Percentiles rank a stretch among this genome's conserved stretches.
These are phyloP conservation scores for Ogataea chonburiensis DNA, from an alignment of 805 yeast species.

Conservation along the genomic window DNA sequence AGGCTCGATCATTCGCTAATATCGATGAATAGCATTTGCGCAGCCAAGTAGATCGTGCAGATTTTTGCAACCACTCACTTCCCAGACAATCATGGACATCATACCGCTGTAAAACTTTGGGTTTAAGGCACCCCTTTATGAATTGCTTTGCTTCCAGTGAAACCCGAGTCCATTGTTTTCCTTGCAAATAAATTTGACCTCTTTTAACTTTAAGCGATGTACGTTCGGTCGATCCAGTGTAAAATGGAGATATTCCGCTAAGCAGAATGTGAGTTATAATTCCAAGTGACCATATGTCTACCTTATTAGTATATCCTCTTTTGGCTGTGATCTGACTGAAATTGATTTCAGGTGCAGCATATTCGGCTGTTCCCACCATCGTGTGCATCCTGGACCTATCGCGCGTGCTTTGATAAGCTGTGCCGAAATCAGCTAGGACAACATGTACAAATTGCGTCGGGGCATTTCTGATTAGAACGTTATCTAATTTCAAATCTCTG, in stretches of 20 bases:
- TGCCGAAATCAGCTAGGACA: constrained; percentile 69
- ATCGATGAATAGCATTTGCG: constrained; percentile 36
- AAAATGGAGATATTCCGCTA: constrained; percentile 66
- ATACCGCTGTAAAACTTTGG: constrained; percentile 39
- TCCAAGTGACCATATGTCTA: constrained; percentile 73
- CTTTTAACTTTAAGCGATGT: constrained; percentile 39
- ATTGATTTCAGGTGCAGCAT: constrained; percentile 71
- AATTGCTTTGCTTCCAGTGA: constrained; percentile 45
- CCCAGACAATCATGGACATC: constrained; percentile 43
- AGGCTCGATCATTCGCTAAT: constrained; percentile 6
- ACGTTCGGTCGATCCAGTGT: constrained; percentile 42
- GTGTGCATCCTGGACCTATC: constrained; percentile 26
- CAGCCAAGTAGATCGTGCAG: constrained; percentile 32
- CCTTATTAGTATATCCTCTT: constrained; percentile 50
- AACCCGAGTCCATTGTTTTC: constrained; percentile 43
- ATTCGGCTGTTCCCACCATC: constrained; percentile 54
- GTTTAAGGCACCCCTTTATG: constrained; percentile 40
- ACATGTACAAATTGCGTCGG: constrained; percentile 54
- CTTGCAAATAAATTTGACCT: constrained; percentile 41
- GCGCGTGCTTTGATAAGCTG: constrained; percentile 26
- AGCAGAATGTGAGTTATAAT: constrained; percentile 56
- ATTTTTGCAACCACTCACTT: constrained; percentile 46
- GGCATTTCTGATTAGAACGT: constrained; percentile 55
- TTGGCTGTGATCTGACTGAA: constrained; percentile 23
- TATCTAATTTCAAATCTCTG: constrained; percentile 66